A percentile compares a stretch with the other conserved stretches of the same genome.
Evolutionary conservation across 495 filamentous ascomycete species (phyloP).

Genomic region (Oleoguttula mirabilis): DNA sequence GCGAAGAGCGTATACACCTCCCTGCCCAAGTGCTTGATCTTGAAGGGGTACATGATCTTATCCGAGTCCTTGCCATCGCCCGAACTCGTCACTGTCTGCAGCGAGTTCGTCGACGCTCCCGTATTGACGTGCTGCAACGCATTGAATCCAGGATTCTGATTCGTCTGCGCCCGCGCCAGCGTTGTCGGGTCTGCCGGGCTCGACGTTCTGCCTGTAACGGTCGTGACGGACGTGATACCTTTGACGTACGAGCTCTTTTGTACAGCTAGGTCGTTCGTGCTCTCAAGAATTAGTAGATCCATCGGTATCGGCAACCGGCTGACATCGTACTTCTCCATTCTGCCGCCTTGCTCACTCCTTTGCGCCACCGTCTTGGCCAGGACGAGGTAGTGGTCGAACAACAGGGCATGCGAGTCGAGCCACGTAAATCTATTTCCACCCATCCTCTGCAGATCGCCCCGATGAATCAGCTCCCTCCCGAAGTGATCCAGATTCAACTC

Average conservation of each 20-base stretch:
- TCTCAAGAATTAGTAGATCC: conserved; percentile 87
- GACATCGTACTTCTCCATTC: conserved; percentile 84
- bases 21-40: conserved; percentile 90
- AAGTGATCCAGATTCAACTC: conserved; percentile 83
- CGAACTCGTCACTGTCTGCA: conserved; percentile 37
- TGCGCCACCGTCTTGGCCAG: conserved; percentile 67
- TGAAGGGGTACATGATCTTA: conserved; percentile 84
- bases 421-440: conserved; percentile 79
- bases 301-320: conserved; percentile 96
- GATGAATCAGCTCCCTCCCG: conserved; percentile 75
- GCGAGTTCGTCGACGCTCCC: conserved; percentile 38
- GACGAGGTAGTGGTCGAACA: conserved; percentile 95
- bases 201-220: conserved; percentile 39
- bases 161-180: conserved; percentile 40
- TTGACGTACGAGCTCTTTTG: conserved; percentile 60
- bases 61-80: conserved; percentile 54
- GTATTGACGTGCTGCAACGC: conserved; percentile 55
- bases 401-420: conserved; percentile 81
- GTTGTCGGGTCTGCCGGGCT: conserved; percentile 34
- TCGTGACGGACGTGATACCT: conserved; percentile 57
- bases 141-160: conserved; percentile 41
- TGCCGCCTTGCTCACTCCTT: conserved; percentile 52
- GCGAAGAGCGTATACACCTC: conserved; percentile 83
- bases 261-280: conserved; percentile 79
- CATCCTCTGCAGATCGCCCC: conserved; percentile 79